Base-by-base conservation (phyloP, 1,284 basidiomycete genomes). In the Phellopilus nigrolimitatus region DNA sequence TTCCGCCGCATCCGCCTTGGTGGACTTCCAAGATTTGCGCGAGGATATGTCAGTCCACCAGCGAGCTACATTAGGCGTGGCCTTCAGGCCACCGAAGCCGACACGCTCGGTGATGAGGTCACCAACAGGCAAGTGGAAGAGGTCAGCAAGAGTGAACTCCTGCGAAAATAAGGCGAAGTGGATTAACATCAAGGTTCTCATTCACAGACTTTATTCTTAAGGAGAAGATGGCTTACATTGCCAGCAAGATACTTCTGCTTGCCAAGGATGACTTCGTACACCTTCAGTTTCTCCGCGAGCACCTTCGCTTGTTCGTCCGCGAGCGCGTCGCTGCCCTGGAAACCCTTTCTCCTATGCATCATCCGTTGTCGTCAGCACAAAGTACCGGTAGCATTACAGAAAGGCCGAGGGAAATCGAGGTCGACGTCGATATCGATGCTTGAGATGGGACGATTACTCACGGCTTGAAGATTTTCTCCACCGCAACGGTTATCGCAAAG, bases 181-280 rank as follows among this genome's bases (percentile, higher is more conserved):
- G n/a, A n/a, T n/a, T n/a, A n/a, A n/a, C n/a, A n/a, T n/a, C n/a
- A n/a, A n/a, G n/a, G n/a, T n/a, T n/a, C n/a, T n/a, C 17, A 30
- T 22, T 24, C 36, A 24, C 21, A 38, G n/a, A 17, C 8, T 19
- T 13, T 10, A 3, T 27, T 12, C 34, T 27, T 7, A 17, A n/a
- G n/a, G 9, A 2, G 9, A 49, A 45, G 13, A 24, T 19, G 9
- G 61, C 66, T 55, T 45, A 68, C 70, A 54, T 75, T 63, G 8
- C 75, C 74, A 21, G 68, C 73, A 12, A 79, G 49, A 53, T 74
- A 79, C 48, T 69, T 72, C 51, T 72, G 68, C 61, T 73, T 76
- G 45, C 64, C 52, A 12, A 80, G 67, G 40, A 80, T 71, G 4
- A 43, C 39, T 19, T 79, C 71, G 59, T 79, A 79, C 2, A 61